Conservation (phyloP, 306 rosid species). For the Cucurbita argyrosperma region DNA sequence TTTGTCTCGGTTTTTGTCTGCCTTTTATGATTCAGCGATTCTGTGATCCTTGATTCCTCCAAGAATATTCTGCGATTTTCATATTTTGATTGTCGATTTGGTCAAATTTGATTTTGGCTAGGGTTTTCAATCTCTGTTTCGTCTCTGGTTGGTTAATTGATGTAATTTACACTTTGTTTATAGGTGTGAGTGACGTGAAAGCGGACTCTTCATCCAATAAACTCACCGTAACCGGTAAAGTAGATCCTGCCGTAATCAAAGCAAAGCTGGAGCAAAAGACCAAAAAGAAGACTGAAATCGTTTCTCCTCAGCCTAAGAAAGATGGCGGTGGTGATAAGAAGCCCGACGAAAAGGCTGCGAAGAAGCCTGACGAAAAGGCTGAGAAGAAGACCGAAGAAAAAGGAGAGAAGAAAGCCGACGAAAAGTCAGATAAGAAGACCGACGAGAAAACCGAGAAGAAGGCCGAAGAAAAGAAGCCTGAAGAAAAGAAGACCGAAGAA, state of each 20-base stretch:
- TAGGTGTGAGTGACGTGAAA: conserved; percentile 61
- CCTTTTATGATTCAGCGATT: background rate
- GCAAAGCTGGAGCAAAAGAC: conserved; percentile 41
- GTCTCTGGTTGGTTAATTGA: background rate
- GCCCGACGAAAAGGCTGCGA: conserved; percentile 23
- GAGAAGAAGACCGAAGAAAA: conserved; percentile 34
- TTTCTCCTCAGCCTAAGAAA: conserved; percentile 57
- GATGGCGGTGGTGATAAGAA: conserved; percentile 37
- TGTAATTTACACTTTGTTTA: background rate
- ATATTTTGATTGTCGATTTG: background rate
- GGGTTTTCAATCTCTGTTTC: background rate
- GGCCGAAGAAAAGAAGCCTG: conserved; percentile 9
- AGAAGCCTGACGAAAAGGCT: conserved; percentile 20
- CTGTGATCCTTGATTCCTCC: background rate
- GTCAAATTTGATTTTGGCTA: background rate
- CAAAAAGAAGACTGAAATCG: conserved; percentile 55
- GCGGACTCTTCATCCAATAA: conserved; percentile 36
- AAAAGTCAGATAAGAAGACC: background rate
- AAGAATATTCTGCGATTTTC: background rate
- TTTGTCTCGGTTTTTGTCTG: background rate
- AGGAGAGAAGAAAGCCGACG: background rate
- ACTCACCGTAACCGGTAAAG: conserved; percentile 49
- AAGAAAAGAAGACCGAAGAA: background rate
- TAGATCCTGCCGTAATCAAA: conserved; percentile 34
- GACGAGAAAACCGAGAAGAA: conserved; percentile 33